Evolutionary conservation across 441 rosid genomes (phyloP).

Genomic region (Eutrema salsugineum): DNA sequence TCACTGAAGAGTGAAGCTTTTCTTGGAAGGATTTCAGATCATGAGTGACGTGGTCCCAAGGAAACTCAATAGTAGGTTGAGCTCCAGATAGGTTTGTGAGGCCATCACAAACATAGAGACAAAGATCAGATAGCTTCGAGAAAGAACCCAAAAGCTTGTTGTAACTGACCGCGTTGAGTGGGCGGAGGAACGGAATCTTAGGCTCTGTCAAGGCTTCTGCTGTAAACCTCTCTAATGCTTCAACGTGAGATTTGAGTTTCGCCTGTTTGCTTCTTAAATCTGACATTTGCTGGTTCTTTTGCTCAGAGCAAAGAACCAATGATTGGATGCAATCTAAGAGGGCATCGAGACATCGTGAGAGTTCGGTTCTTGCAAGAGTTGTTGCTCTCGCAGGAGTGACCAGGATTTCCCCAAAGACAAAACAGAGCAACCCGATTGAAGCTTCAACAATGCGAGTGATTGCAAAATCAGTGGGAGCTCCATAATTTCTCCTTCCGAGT

Average conservation of each 20-base stretch:
- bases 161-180: constrained; percentile 43
- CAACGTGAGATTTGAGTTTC: constrained; percentile 37
- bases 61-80: constrained; percentile 18
- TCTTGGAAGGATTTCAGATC: constrained; percentile 43
- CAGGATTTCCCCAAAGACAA: constrained; percentile 46
- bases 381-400: constrained; percentile 55
- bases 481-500: constrained; percentile 65
- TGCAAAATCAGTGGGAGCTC: constrained; percentile 59
- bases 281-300: constrained; percentile 30
- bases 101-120: constrained; percentile 34
- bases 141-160: constrained; percentile 39
- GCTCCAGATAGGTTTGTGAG: constrained; percentile 34
- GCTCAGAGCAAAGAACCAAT: constrained; percentile 28
- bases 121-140: constrained; percentile 42
- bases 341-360: constrained; percentile 38
- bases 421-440: constrained; percentile 59
- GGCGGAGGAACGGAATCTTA: constrained; percentile 56
- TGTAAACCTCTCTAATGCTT: constrained; percentile 39
- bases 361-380: constrained; percentile 54
- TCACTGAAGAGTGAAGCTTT: constrained; percentile 36
- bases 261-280: constrained; percentile 35
- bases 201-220: constrained; percentile 67
- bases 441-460: constrained; percentile 62
- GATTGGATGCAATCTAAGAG: constrained; percentile 34
- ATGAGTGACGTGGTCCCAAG: constrained; percentile 33